Evolutionary conservation across 495 filamentous ascomycete genomes (phyloP).

Genomic region (Penicillium egyptiacum): DNA sequence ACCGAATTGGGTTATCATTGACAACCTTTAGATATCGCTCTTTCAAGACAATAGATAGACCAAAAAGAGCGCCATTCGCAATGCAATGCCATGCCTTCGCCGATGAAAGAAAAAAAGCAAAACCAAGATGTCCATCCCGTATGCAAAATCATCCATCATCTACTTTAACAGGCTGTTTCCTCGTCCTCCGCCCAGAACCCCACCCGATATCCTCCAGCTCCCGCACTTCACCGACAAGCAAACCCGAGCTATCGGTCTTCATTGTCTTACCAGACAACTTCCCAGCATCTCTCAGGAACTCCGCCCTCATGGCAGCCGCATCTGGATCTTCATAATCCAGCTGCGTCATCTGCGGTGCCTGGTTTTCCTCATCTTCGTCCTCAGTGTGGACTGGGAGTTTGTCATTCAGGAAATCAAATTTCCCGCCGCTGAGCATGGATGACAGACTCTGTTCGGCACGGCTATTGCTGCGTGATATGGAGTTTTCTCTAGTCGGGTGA

Average conservation of each 20-base stretch:
- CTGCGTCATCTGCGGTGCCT: constrained; percentile 51
- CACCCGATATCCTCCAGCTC: constrained; percentile 42
- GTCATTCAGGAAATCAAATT: constrained; percentile 34
- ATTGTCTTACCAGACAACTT: constrained; percentile 35
- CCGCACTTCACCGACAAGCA: constrained; percentile 32
- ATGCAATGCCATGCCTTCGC: constrained; percentile 25
- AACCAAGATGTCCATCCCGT: constrained; percentile 1
- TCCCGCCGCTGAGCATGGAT: constrained; percentile 35
- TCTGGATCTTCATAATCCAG: constrained; percentile 56
- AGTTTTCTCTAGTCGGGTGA: constrained; percentile 32
- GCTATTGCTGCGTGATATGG: constrained; percentile 26
- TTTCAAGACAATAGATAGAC: constrained; percentile 1
- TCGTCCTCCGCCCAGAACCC: constrained; percentile 42
- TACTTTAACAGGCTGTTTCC: constrained; percentile 31
- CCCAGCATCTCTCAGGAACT: constrained; percentile 46
- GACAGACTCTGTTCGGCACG: constrained; percentile 33
- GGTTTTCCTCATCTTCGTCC: constrained; percentile 37
- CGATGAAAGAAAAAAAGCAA: constrained; percentile 4
- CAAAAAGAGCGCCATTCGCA: constrained; percentile 22
- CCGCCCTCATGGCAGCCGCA: constrained; percentile 48
- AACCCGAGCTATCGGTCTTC: constrained; percentile 18
- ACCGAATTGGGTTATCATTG: background rate
- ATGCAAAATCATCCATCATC: constrained; percentile 24
- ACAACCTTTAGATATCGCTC: constrained; percentile 9
- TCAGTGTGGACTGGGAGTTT: constrained; percentile 21